phyloP scores from a whole-genome alignment of 352 stramenopile species.

The Phytophthora pinifolia region DNA sequence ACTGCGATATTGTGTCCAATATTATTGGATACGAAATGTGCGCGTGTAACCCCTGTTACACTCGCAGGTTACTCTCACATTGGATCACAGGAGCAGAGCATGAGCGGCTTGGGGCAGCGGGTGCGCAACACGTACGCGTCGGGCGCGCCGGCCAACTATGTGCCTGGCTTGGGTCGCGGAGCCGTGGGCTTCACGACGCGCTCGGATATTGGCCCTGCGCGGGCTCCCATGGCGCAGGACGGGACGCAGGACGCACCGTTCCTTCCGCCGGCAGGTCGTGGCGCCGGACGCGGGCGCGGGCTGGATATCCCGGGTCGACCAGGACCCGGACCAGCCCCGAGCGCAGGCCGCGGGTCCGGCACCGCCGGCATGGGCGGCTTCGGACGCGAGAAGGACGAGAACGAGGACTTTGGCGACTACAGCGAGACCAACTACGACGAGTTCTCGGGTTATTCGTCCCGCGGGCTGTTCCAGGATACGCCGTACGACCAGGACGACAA shows the following conservation, averaged over 20 bases:
- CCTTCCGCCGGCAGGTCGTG: slow-evolving; percentile 57
- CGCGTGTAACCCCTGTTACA: too few relatives aligned
- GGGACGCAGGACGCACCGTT: slow-evolving; percentile 64
- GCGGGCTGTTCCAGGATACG: slow-evolving; percentile 88
- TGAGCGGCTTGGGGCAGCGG: slow-evolving; percentile 75
- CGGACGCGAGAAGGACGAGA: slow-evolving; percentile 82
- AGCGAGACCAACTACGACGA: slow-evolving; percentile 93
- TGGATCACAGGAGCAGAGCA: slow-evolving; percentile 17
- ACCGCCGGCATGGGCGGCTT: slow-evolving; percentile 85
- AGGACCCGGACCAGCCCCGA: slow-evolving; percentile 11
- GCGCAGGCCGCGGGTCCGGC: slow-evolving; percentile 69
- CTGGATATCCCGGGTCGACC: slow-evolving; percentile 16
- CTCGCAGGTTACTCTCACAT: not conserved
- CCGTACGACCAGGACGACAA: slow-evolving; percentile 97
- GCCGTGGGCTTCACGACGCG: slow-evolving; percentile 97
- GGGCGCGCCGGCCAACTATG: slow-evolving; percentile 93
- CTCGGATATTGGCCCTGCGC: slow-evolving; percentile 94
- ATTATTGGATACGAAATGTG: too few relatives aligned
- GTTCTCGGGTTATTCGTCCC: slow-evolving; percentile 88
- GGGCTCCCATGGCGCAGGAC: slow-evolving; percentile 59
- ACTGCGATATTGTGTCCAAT: too few relatives aligned
- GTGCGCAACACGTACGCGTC: slow-evolving; percentile 85
- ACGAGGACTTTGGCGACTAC: slow-evolving; percentile 88
- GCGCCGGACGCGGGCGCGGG: slow-evolving; percentile 74
- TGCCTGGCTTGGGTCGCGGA: slow-evolving; percentile 94